Conservation (phyloP, 2,329 filamentous ascomycete species). For the Monosporascus sp. region DNA sequence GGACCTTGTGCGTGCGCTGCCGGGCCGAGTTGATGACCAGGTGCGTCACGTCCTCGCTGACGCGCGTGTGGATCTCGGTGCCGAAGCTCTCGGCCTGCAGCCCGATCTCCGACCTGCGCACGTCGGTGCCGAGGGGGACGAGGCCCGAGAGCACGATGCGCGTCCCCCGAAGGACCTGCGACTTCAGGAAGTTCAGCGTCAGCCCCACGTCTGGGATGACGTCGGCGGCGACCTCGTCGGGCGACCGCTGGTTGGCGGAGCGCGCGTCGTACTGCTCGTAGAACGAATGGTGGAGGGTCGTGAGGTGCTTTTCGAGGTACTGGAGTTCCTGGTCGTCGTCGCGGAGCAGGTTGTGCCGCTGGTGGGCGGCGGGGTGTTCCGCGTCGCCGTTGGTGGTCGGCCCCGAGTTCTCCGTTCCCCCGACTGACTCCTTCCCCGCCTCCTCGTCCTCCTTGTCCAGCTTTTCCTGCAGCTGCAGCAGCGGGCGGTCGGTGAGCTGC, state of each 20-base stretch:
- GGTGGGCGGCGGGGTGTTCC: slow-evolving; percentile 32
- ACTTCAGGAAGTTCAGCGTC: slow-evolving; percentile 80
- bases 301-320: slow-evolving; percentile 70
- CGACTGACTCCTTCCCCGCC: slow-evolving; percentile 41
- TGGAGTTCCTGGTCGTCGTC: slow-evolving; percentile 83
- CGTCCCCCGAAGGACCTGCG: slow-evolving; percentile 65
- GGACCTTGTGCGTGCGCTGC: slow-evolving; percentile 84
- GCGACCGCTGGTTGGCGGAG: slow-evolving; percentile 37
- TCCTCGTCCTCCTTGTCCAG: slow-evolving; percentile 79
- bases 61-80: slow-evolving; percentile 52
- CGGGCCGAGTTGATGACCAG: slow-evolving; percentile 65
- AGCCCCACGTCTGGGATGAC: slow-evolving; percentile 78
- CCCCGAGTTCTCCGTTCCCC: slow-evolving; percentile 36
- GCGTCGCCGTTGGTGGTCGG: slow-evolving; percentile 20
- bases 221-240: slow-evolving; percentile 34
- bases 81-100: slow-evolving; percentile 85
- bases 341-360: slow-evolving; percentile 70
- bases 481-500: slow-evolving; percentile 80
- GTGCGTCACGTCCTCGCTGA: slow-evolving; percentile 64
- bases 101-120: slow-evolving; percentile 78
- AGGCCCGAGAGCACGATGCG: slow-evolving; percentile 87
- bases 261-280: slow-evolving; percentile 74
- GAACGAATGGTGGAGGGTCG: slow-evolving; percentile 70
- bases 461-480: slow-evolving; percentile 88
- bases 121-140: slow-evolving; percentile 73